phyloP scores from a whole-genome alignment of 257 asterid genomes.

The Lantana camara region DNA sequence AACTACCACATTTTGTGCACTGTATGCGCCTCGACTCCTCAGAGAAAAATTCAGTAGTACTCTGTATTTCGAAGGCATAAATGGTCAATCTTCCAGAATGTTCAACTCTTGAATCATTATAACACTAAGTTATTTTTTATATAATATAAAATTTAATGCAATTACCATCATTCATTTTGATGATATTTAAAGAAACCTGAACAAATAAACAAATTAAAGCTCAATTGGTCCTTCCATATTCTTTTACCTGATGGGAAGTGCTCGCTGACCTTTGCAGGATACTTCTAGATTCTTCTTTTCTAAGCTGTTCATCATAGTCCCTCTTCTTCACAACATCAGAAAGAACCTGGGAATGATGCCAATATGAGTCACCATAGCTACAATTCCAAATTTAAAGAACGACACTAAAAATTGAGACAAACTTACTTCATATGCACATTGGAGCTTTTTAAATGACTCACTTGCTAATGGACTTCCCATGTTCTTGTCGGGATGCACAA shows the following conservation, averaged over 20 bases:
- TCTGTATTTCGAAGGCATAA: conserved; percentile 48
- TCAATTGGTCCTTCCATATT: background rate
- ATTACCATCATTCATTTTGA: conserved; percentile 4
- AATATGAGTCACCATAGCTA: conserved; percentile 30
- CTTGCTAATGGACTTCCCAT: conserved; percentile 92
- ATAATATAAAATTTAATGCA: background rate
- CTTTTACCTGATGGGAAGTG: conserved; percentile 73
- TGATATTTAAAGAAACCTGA: background rate
- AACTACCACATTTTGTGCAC: conserved; percentile 96
- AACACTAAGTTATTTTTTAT: background rate
- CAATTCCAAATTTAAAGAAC: conserved; percentile 22
- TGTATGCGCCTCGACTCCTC: conserved; percentile 97
- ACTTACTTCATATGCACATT: conserved; percentile 93
- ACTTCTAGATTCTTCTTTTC: conserved; percentile 78
- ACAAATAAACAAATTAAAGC: conserved; percentile 7
- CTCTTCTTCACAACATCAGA: conserved; percentile 92
- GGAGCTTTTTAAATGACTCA: conserved; percentile 97
- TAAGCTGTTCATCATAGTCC: conserved; percentile 94
- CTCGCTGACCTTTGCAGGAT: conserved; percentile 81
- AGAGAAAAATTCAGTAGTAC: conserved; percentile 66
- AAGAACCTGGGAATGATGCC: conserved; percentile 64
- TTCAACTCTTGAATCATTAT: conserved; percentile 4
- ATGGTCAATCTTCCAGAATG: background rate
- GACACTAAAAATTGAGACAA: background rate
- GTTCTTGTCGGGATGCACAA: conserved; percentile 98